Percentiles rank a stretch among this genome's conserved stretches.
Evolutionary conservation across 495 filamentous ascomycete species (phyloP).

Genomic region (Penicillium riverlandense): DNA sequence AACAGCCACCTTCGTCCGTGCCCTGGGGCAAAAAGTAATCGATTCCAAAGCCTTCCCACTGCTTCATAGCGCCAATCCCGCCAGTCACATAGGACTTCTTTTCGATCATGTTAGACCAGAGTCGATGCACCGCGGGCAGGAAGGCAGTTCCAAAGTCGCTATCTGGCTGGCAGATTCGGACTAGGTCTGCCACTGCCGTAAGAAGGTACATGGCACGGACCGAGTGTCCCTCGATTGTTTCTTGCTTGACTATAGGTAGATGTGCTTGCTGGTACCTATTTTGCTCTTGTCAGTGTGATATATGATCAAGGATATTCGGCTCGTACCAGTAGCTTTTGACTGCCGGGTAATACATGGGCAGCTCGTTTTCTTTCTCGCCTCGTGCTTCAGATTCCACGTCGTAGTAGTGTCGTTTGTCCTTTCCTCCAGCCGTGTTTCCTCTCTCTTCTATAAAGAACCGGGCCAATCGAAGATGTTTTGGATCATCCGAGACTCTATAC

Average conservation of each 20-base stretch:
- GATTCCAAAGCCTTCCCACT: conserved; percentile 57
- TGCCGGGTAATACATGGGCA: conserved; percentile 35
- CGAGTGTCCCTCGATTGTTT: conserved; percentile 50
- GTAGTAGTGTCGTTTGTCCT: conserved; percentile 42
- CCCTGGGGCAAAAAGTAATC: conserved; percentile 51
- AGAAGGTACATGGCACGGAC: conserved; percentile 54
- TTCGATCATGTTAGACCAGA: conserved; percentile 53
- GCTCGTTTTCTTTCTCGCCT: conserved; percentile 40
- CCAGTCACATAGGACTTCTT: conserved; percentile 56
- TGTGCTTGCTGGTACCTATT: conserved; percentile 41
- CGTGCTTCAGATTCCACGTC: conserved; percentile 43
- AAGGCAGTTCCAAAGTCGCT: conserved; percentile 14
- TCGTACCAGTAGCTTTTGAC: conserved; percentile 36
- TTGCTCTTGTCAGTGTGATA: neutral
- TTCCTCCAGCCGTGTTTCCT: conserved; percentile 41
- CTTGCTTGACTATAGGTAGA: conserved; percentile 44
- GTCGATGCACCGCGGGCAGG: conserved; percentile 25
- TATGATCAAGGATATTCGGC: neutral
- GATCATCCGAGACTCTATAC: conserved; percentile 37
- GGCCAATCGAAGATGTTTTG: conserved; percentile 42
- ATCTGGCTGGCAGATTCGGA: conserved; percentile 17
- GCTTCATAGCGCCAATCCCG: conserved; percentile 50
- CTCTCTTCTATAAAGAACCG: conserved; percentile 51
- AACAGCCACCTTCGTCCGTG: conserved; percentile 53
- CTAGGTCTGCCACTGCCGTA: conserved; percentile 30